A percentile compares a stretch with the other conserved stretches of the same genome.
phyloP scores from a whole-genome alignment of 192 early-diverging fungal genomes.

The Umbelopsis sp. region DNA sequence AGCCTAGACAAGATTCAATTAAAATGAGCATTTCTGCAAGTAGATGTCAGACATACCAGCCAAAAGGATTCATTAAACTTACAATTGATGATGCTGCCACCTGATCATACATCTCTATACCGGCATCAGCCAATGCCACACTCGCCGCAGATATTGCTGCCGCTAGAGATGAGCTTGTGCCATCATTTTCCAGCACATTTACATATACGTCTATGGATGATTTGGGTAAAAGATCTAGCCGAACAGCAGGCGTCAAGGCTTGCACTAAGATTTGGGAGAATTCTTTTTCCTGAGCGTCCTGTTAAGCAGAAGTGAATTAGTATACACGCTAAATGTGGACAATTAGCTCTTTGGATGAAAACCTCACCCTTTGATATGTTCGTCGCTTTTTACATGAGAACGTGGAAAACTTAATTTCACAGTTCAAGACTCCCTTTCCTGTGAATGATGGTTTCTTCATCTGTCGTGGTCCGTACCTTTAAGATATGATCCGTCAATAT shows the following conservation, averaged over 20 bases:
- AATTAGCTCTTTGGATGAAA: neutral
- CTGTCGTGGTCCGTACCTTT: slow-evolving; percentile 74
- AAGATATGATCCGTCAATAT: neutral
- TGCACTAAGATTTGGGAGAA: slow-evolving; percentile 60
- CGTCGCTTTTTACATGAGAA: slow-evolving; percentile 67
- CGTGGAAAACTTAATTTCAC: slow-evolving; percentile 78
- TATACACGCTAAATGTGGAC: neutral
- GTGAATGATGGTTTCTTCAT: slow-evolving; percentile 52
- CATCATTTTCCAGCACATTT: slow-evolving; percentile 72
- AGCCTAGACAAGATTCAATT: slow-evolving; percentile 21
- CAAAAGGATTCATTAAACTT: slow-evolving; percentile 27
- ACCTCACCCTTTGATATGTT: slow-evolving; percentile 22
- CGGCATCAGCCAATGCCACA: slow-evolving; percentile 75
- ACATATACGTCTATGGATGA: slow-evolving; percentile 72
- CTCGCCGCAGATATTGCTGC: slow-evolving; percentile 69
- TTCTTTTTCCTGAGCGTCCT: slow-evolving; percentile 70
- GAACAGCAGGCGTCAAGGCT: slow-evolving; percentile 70
- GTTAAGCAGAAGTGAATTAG: neutral
- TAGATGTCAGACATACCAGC: neutral
- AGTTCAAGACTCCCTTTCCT: slow-evolving; percentile 60
- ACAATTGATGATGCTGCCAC: slow-evolving; percentile 76
- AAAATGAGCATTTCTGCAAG: neutral
- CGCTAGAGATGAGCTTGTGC: slow-evolving; percentile 62
- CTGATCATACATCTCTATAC: slow-evolving; percentile 84
- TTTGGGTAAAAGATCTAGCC: slow-evolving; percentile 74